These are phyloP conservation scores for Nannochloropsis salina DNA, from an alignment of 108 stramenopile genomes.

Conservation along the genomic window DNA sequence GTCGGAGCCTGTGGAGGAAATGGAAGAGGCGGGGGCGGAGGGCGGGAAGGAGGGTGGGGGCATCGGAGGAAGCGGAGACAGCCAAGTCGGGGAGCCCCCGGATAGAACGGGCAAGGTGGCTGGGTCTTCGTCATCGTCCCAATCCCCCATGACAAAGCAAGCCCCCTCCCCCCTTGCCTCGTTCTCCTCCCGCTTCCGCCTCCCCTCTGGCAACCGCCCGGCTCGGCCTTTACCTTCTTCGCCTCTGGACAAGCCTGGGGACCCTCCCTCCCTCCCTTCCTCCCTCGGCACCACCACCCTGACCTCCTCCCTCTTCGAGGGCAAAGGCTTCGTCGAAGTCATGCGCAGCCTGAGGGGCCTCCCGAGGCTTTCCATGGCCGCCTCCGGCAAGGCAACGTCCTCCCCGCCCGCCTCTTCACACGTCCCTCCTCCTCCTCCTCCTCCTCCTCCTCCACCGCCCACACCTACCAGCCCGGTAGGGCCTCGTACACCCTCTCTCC, in stretches of 20 bases:
- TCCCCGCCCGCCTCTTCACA: too few relatives aligned
- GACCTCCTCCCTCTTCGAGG: background rate
- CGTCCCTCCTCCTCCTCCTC: too few relatives aligned
- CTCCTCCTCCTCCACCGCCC: too few relatives aligned
- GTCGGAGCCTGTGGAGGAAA: too few relatives aligned
- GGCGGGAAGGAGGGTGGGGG: too few relatives aligned
- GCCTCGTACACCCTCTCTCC: too few relatives aligned
- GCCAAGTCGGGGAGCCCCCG: too few relatives aligned
- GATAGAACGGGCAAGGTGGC: background rate
- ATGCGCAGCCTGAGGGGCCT: background rate
- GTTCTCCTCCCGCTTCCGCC: slow-evolving; percentile 9
- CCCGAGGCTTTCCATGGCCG: background rate
- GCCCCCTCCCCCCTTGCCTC: background rate
- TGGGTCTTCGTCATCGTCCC: background rate
- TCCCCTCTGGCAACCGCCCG: background rate
- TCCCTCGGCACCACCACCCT: slow-evolving; percentile 1
- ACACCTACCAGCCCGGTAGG: too few relatives aligned
- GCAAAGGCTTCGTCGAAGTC: background rate
- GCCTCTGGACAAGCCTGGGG: too few relatives aligned
- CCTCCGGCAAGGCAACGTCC: background rate
- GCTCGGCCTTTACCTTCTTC: background rate
- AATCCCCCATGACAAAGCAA: background rate
- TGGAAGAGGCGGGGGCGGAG: too few relatives aligned
- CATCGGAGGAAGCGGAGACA: too few relatives aligned
- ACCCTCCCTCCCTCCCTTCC: slow-evolving; percentile 10